Conservation (phyloP, 2,329 filamentous ascomycete species). For the Clarireedia hainanense region DNA sequence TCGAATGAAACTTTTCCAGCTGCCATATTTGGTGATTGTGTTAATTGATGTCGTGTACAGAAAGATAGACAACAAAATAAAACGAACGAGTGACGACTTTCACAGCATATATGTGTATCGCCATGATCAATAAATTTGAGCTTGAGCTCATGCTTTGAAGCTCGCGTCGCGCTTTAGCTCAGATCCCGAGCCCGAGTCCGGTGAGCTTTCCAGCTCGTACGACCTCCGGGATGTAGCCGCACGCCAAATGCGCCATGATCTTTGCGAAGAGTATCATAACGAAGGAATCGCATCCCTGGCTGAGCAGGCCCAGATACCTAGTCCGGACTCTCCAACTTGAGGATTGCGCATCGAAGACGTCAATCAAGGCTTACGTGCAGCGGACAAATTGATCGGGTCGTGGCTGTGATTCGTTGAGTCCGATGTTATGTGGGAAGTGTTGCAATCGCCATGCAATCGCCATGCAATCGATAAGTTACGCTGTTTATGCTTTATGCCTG, state of each 20-base stretch:
- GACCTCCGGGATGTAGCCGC: constrained; percentile 2
- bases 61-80: background rate
- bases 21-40: background rate
- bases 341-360: too few species aligned
- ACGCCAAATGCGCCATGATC: constrained; percentile 1
- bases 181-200: constrained; percentile 3
- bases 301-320: background rate
- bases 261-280: background rate
- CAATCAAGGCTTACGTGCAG: too few species aligned
- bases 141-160: background rate
- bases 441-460: too few species aligned
- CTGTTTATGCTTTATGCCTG: too few species aligned
- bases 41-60: background rate
- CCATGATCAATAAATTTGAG: background rate
- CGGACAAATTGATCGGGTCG: too few species aligned
- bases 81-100: background rate
- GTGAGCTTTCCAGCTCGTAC: background rate
- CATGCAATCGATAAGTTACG: too few species aligned
- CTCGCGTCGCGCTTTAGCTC: constrained; percentile 3
- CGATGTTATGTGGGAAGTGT: too few species aligned
- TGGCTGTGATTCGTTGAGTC: too few species aligned
- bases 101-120: constrained; percentile 1
- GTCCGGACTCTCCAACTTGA: background rate
- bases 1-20: constrained; percentile 6
- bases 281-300: background rate